These are phyloP conservation scores for Backusella parvicylindrica DNA, from an alignment of 192 early-diverging fungal genomes.

Conservation along the genomic window DNA sequence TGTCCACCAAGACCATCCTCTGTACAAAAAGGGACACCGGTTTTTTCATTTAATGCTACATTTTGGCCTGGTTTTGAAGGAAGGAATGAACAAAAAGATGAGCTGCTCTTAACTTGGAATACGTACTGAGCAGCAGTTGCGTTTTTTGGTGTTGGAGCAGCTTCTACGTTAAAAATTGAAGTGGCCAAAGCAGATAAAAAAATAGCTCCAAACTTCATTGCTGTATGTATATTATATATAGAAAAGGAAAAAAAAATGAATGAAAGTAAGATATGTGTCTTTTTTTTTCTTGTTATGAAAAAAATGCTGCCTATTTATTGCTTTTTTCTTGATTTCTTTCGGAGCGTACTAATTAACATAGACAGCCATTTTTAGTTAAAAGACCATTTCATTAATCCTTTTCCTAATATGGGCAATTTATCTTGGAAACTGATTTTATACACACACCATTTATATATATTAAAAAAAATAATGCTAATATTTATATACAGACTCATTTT, in stretches of 20 bases:
- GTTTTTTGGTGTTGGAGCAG: neutral
- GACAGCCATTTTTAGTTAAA: neutral
- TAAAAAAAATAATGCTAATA: neutral
- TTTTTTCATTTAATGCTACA: slow-evolving; percentile 34
- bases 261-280: neutral
- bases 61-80: slow-evolving; percentile 36
- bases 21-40: slow-evolving; percentile 47
- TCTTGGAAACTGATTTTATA: neutral
- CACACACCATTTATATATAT: neutral
- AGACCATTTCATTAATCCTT: neutral
- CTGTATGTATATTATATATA: neutral
- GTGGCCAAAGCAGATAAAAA: neutral
- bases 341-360: neutral
- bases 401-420: slow-evolving; percentile 1
- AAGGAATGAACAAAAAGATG: slow-evolving; percentile 30
- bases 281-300: neutral
- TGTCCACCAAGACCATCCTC: slow-evolving; percentile 21
- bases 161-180: neutral
- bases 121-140: neutral
- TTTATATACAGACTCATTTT: neutral
- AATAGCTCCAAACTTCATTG: neutral
- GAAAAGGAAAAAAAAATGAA: neutral
- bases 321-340: neutral
- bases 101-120: neutral
- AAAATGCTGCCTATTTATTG: neutral